Evolutionary conservation across 2,329 filamentous ascomycete species (phyloP).

Genomic region (Xenosphaeropsis pyriputrescens): DNA sequence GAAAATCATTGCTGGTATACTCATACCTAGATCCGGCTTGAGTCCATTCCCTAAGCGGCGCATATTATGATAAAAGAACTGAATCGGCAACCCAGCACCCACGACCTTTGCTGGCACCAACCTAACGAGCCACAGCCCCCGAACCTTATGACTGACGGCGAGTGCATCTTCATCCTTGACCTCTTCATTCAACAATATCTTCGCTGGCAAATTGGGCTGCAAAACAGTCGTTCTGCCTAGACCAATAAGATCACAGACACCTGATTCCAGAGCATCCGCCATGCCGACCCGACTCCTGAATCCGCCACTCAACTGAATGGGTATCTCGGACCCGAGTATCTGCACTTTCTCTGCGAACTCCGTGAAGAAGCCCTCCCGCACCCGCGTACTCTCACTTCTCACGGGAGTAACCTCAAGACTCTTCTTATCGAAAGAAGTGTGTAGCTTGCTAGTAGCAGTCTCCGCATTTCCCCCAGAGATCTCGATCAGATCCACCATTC

Average conservation of each 20-base stretch:
- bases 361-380: constrained; percentile 54
- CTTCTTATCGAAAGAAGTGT: constrained; percentile 4
- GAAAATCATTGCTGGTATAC: constrained; percentile 9
- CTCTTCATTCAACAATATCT: constrained; percentile 19
- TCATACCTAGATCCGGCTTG: constrained; percentile 15
- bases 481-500: constrained; percentile 48
- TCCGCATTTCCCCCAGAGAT: constrained; percentile 49
- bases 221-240: constrained; percentile 29
- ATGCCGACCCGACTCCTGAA: constrained; percentile 39
- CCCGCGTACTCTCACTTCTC: constrained; percentile 27
- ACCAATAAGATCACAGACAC: constrained; percentile 32
- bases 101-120: constrained; percentile 18
- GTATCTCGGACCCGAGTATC: constrained; percentile 24
- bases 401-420: constrained; percentile 1
- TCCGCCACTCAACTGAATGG: constrained; percentile 46
- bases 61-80: constrained; percentile 22
- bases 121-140: constrained; percentile 17
- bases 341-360: constrained; percentile 44
- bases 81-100: constrained; percentile 16
- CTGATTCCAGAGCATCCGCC: constrained; percentile 27
- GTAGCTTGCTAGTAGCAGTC: constrained; percentile 25
- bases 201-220: constrained; percentile 24
- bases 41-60: constrained; percentile 15
- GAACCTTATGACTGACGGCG: constrained; percentile 14
- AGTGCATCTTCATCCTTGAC: constrained; percentile 13